A percentile compares a stretch with the other conserved stretches of the same genome.
Conservation (phyloP, 805 yeast genomes). For the Kazachstania africana region DNA sequence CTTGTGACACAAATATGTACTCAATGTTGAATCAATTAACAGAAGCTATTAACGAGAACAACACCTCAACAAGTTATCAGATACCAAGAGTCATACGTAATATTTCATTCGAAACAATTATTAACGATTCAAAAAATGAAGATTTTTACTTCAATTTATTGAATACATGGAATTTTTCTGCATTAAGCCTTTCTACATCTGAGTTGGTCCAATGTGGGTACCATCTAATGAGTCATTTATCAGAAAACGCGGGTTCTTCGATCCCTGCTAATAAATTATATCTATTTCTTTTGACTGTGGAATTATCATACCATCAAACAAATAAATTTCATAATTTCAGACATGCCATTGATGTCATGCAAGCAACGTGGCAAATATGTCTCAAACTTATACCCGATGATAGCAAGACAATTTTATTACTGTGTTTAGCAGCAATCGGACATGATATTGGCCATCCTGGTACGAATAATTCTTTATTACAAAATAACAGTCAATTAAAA, state of each 20-base stretch:
- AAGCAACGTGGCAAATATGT: slow-evolving; percentile 64
- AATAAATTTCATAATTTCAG: slow-evolving; percentile 92
- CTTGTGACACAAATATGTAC: slow-evolving; percentile 16
- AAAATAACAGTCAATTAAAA: slow-evolving; percentile 53
- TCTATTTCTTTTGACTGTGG: slow-evolving; percentile 50
- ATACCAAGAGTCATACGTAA: slow-evolving; percentile 13
- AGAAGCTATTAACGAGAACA: slow-evolving; percentile 1
- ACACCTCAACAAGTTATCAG: not conserved
- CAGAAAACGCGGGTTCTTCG: slow-evolving; percentile 7
- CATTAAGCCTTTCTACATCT: slow-evolving; percentile 14
- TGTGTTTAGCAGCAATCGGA: slow-evolving; percentile 76
- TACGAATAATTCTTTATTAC: slow-evolving; percentile 67
- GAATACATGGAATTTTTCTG: slow-evolving; percentile 22
- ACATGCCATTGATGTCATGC: slow-evolving; percentile 92
- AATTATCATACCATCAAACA: slow-evolving; percentile 72
- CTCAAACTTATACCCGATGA: slow-evolving; percentile 8
- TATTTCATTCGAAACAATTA: slow-evolving; percentile 10
- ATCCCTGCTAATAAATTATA: slow-evolving; percentile 37
- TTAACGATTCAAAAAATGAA: slow-evolving; percentile 1
- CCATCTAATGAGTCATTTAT: slow-evolving; percentile 13
- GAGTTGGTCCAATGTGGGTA: slow-evolving; percentile 22
- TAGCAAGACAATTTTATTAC: slow-evolving; percentile 40
- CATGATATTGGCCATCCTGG: slow-evolving; percentile 98
- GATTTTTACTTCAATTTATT: slow-evolving; percentile 11
- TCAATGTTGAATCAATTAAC: slow-evolving; percentile 20